These are phyloP conservation scores for Triticum timopheevii DNA, from an alignment of 176 grass and related monocot genomes.

Conservation along the genomic window DNA sequence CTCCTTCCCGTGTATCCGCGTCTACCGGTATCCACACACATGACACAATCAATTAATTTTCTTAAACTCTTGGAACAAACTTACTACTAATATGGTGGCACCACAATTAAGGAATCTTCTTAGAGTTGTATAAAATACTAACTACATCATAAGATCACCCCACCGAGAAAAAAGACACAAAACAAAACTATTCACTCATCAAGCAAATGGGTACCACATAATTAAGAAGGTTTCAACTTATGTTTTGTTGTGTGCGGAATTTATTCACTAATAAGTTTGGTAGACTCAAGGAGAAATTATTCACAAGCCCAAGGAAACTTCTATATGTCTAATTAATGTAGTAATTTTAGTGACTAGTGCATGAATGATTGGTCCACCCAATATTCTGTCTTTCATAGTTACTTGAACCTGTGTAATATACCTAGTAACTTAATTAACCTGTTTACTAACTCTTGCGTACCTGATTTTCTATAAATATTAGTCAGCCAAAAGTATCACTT, in stretches of 20 bases:
- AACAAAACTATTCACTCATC: not conserved
- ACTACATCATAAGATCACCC: not conserved
- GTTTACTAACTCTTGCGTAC: not conserved
- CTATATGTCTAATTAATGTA: not conserved
- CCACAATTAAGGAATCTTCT: not conserved
- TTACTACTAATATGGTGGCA: not conserved
- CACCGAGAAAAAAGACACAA: not conserved
- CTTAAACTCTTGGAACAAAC: not conserved
- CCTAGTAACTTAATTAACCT: not conserved
- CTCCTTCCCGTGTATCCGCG: not conserved
- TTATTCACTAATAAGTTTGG: conserved; percentile 9
- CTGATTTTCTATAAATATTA: not conserved
- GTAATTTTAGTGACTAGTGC: not conserved
- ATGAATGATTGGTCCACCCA: not conserved
- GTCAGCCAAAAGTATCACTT: not conserved
- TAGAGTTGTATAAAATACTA: not conserved
- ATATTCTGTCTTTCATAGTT: not conserved
- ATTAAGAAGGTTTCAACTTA: not conserved
- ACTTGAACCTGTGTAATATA: not conserved
- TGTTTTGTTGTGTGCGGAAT: not conserved
- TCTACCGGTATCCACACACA: not conserved
- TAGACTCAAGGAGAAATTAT: conserved; percentile 10
- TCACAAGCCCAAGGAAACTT: not conserved
- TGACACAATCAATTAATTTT: not conserved
- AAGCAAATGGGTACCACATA: not conserved